Conservation (phyloP, 2,329 filamentous ascomycete genomes). For the Colletotrichum lini region DNA sequence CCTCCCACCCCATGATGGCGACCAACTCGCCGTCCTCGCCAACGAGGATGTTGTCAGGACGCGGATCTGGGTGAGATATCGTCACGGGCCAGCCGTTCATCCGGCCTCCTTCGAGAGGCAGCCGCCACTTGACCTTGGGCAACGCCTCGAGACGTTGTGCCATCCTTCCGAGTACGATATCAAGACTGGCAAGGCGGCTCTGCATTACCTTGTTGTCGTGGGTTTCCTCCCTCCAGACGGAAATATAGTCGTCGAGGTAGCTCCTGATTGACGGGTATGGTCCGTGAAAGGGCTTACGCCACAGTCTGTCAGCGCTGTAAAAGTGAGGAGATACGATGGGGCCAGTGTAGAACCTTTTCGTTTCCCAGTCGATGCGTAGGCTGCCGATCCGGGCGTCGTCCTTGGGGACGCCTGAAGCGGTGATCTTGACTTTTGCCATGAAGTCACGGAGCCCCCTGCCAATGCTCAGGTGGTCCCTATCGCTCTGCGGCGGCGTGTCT, state of each 20-base stretch:
- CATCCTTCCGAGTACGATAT: neutral
- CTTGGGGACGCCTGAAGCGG: neutral
- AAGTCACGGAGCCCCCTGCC: conserved; percentile 5
- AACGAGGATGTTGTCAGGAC: conserved; percentile 30
- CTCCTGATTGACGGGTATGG: conserved; percentile 15
- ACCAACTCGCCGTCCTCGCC: conserved; percentile 10
- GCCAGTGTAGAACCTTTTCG: conserved; percentile 25
- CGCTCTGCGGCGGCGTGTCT: neutral
- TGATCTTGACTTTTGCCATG: neutral
- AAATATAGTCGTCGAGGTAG: conserved; percentile 10
- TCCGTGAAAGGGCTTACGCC: neutral
- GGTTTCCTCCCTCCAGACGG: neutral
- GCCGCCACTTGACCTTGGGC: conserved; percentile 3
- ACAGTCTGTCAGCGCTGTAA: conserved; percentile 10
- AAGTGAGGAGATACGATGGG: conserved; percentile 21
- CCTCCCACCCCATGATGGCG: conserved; percentile 40
- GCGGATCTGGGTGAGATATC: conserved; percentile 34
- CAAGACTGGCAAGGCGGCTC: neutral
- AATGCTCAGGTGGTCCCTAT: neutral
- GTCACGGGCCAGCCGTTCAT: conserved; percentile 25
- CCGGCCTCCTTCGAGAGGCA: neutral
- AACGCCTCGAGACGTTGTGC: neutral
- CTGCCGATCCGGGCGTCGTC: conserved; percentile 33
- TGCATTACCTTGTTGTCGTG: neutral
- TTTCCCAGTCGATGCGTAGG: conserved; percentile 34